A percentile compares a stretch with the other conserved stretches of the same genome.
phyloP scores from a whole-genome alignment of 2,329 filamentous ascomycete species.

The Aspergillus viridinutans region DNA sequence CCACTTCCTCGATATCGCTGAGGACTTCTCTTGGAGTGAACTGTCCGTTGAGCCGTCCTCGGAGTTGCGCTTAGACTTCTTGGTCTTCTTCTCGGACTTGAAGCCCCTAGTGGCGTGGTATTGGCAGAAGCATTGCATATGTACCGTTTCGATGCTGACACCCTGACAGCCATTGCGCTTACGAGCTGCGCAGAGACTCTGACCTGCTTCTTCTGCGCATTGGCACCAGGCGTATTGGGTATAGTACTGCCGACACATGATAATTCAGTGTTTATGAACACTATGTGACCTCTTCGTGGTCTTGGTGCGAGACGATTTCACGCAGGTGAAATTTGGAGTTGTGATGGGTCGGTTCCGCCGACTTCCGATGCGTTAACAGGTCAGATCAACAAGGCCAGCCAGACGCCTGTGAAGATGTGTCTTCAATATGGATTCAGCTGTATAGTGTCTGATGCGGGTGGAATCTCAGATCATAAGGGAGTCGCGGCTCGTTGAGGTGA shows the following conservation, averaged over 20 bases:
- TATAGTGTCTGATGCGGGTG: neutral
- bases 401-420: neutral
- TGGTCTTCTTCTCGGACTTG: constrained; percentile 28
- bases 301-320: neutral
- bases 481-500: neutral
- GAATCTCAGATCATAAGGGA: neutral
- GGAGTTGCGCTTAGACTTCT: constrained; percentile 13
- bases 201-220: constrained; percentile 34
- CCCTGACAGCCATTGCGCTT: constrained; percentile 27
- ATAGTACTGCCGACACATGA: constrained; percentile 36
- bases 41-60: neutral
- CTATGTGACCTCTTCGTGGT: neutral
- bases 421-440: neutral
- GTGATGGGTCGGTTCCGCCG: neutral
- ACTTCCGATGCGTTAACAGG: neutral
- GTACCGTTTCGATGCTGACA: constrained; percentile 32
- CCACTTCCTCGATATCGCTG: constrained; percentile 24
- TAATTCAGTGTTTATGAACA: neutral
- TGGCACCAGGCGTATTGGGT: constrained; percentile 38
- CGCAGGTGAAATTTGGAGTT: neutral
- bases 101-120: constrained; percentile 31
- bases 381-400: neutral
- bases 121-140: constrained; percentile 39
- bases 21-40: constrained; percentile 22
- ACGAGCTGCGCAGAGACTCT: constrained; percentile 25